Percentiles rank a stretch among this genome's conserved stretches.
phyloP scores from a whole-genome alignment of 2,329 filamentous ascomycete genomes.

The Dactylonectria macrodidyma region DNA sequence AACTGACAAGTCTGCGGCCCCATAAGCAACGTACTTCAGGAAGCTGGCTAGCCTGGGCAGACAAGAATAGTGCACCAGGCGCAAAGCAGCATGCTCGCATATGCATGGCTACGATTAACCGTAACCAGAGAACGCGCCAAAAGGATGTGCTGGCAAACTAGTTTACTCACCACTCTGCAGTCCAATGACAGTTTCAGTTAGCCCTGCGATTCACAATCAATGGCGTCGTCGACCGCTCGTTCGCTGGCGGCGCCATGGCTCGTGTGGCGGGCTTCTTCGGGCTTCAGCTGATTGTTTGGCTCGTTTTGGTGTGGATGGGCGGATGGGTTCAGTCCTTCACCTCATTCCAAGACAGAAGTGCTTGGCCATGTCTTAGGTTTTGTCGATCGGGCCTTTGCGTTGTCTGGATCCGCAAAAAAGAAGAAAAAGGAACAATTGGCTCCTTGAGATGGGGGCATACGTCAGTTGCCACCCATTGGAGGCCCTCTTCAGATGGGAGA shows the following conservation, averaged over 20 bases:
- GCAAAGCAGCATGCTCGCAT: background rate
- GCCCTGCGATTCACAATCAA: background rate
- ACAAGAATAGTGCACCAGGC: background rate
- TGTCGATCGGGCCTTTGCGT: too few relatives aligned
- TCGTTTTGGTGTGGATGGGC: background rate
- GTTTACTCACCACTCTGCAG: background rate
- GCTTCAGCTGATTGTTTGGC: background rate
- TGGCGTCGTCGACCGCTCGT: background rate
- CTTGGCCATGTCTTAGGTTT: background rate
- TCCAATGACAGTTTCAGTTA: background rate
- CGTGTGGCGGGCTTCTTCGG: background rate
- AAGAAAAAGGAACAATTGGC: background rate
- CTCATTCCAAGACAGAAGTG: background rate
- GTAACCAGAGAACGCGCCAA: background rate
- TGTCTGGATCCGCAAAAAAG: background rate
- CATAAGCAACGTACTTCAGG: background rate
- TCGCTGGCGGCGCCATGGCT: background rate
- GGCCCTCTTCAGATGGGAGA: background rate
- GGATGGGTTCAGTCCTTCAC: background rate
- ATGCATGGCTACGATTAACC: background rate
- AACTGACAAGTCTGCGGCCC: background rate
- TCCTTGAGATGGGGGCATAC: background rate
- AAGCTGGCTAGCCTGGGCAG: background rate
- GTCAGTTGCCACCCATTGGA: conserved; percentile 1
- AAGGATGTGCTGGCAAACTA: background rate